phyloP scores from a whole-genome alignment of 768 basidiomycete genomes.

The Tephrocybe sp. region DNA sequence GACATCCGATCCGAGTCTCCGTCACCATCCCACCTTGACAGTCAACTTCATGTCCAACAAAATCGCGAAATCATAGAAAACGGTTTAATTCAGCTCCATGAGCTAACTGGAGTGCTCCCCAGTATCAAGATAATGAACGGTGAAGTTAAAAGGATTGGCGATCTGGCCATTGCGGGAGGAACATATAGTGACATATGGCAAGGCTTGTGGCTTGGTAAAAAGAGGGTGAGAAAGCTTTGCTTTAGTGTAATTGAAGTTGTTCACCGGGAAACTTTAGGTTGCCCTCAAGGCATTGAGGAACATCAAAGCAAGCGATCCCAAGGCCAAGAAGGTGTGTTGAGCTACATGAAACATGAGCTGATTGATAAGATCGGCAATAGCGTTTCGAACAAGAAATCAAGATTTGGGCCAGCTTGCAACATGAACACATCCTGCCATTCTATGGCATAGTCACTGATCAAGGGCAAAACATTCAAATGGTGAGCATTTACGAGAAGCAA shows the following conservation, averaged over 20 bases:
- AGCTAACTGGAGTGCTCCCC: constrained; percentile 50
- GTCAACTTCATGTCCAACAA: constrained; percentile 36
- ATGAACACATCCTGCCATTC: constrained; percentile 53
- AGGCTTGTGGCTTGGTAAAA: constrained; percentile 52
- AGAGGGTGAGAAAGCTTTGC: constrained; percentile 33
- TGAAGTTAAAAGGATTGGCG: constrained; percentile 40
- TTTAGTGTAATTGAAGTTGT: background rate
- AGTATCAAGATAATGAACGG: constrained; percentile 50
- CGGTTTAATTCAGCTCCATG: constrained; percentile 45
- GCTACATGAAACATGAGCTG: background rate
- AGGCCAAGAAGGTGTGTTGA: constrained; percentile 35
- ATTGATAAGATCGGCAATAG: constrained; percentile 24
- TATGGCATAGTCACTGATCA: constrained; percentile 55
- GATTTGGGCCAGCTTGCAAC: constrained; percentile 49
- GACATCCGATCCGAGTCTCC: constrained; percentile 18
- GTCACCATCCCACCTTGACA: constrained; percentile 20
- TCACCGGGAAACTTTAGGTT: constrained; percentile 34
- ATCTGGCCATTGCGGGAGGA: constrained; percentile 46
- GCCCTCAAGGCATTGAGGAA: constrained; percentile 55
- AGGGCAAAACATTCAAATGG: constrained; percentile 50
- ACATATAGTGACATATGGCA: constrained; percentile 53
- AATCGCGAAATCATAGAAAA: constrained; percentile 43
- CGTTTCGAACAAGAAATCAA: constrained; percentile 55
- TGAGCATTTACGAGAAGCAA: constrained; percentile 15
- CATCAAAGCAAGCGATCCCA: constrained; percentile 40